Evolutionary conservation across 164 flowering plant genomes (phyloP).

Genomic region (Tetracentron sinense): DNA sequence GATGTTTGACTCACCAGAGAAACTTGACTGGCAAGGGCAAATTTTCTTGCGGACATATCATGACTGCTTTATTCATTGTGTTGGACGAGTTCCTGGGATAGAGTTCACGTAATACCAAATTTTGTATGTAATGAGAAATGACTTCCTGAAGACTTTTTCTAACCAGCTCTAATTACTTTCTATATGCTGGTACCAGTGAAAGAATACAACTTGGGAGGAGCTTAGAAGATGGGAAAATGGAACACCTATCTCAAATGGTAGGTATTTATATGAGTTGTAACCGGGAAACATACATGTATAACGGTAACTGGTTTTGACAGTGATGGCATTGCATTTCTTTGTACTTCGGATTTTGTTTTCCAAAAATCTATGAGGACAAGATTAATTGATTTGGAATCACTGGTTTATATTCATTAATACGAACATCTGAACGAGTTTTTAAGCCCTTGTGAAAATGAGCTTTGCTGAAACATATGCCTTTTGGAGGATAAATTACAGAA

Average conservation of each 20-base stretch:
- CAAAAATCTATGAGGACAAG: not conserved
- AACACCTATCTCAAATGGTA: not conserved
- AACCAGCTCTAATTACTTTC: not conserved
- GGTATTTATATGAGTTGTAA: no score
- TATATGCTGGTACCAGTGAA: not conserved
- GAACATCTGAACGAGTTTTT: no score
- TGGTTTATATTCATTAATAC: no score
- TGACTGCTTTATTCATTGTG: slow-evolving; percentile 5
- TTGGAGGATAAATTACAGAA: no score
- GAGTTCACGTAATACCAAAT: slow-evolving; percentile 4
- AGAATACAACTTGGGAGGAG: not conserved
- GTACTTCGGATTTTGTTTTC: not conserved
- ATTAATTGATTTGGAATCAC: not conserved
- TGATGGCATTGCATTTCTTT: not conserved
- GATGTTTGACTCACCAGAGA: slow-evolving; percentile 35
- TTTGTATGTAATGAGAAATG: not conserved
- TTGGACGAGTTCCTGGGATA: slow-evolving; percentile 11
- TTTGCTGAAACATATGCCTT: not conserved
- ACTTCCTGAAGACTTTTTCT: not conserved
- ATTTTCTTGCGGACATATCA: slow-evolving; percentile 9
- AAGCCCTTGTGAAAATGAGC: no score
- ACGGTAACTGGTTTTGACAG: not conserved
- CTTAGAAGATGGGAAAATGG: not conserved
- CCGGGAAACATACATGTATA: not conserved
- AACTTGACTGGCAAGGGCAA: slow-evolving; percentile 14